Percentiles rank a stretch among this genome's conserved stretches.
Conservation (phyloP, 2,329 filamentous ascomycete genomes). For the Periconia sp. region DNA sequence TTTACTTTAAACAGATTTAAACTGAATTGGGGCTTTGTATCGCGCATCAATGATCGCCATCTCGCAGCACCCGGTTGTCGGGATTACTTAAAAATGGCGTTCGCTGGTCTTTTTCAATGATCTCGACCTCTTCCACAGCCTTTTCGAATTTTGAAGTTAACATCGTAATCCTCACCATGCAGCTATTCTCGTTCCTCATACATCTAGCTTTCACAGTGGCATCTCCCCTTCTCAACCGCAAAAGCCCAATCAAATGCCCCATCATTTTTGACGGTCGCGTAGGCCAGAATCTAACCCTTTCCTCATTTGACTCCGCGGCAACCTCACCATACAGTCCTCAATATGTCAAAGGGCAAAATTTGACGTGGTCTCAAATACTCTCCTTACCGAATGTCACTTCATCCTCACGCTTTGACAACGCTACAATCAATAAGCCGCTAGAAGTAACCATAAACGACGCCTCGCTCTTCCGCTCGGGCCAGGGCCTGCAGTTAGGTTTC, state of each 20-base stretch:
- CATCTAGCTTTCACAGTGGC: background rate
- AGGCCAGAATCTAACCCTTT: constrained; percentile 21
- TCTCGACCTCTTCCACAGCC: too few relatives aligned
- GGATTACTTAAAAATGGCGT: too few relatives aligned
- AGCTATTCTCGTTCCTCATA: too few relatives aligned
- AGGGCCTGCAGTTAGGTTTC: constrained; percentile 28
- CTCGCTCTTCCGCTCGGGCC: constrained; percentile 25
- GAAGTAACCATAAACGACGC: constrained; percentile 34
- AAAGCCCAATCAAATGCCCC: constrained; percentile 25
- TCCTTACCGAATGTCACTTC: constrained; percentile 17
- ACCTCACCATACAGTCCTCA: constrained; percentile 23
- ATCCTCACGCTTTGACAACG: constrained; percentile 25
- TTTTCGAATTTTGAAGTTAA: too few relatives aligned
- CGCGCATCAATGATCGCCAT: too few relatives aligned
- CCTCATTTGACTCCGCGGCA: constrained; percentile 23
- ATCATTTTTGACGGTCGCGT: constrained; percentile 39
- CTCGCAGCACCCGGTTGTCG: too few relatives aligned
- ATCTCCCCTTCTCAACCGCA: background rate
- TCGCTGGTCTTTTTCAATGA: too few relatives aligned
- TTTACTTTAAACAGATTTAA: too few relatives aligned
- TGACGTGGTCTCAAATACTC: constrained; percentile 30
- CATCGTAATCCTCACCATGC: too few relatives aligned
- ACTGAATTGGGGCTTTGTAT: too few relatives aligned
- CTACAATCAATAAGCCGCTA: constrained; percentile 15
- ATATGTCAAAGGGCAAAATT: constrained; percentile 35